Evolutionary conservation across 1,139 yeast genomes (phyloP), one percentile per base, ranked within the genome.

Genomic region (Debaryomyces sp.): DNA sequence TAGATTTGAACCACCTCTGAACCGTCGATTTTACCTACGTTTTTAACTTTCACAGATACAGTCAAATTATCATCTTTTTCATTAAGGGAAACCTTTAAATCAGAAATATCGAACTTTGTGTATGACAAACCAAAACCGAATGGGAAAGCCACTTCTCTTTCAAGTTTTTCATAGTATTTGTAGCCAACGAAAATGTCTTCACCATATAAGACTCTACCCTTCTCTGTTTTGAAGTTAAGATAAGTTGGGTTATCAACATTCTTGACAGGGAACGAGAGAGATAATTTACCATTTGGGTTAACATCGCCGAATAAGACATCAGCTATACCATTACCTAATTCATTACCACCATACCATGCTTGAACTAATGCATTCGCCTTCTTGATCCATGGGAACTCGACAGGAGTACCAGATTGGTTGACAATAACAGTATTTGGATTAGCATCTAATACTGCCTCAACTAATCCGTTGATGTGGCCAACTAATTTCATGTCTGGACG

Each of bases 391-490:
- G 85, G 84, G 74, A 84, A 69, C 30, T 78, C 70, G 24, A 83
- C 86, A 1, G 89, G 87, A 10, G 85, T 73, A 45, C 88, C 88
- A 2, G 84, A 75, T 61, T 82, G 87, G 63, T 80, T 77, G 24
- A 82, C 85, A 41, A 82, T 68, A 23, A 81, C 75, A 6, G 78
- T 73, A 57, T 81, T 78, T 37, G 76, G 73, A 56, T 81, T 82
- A 39, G 70, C 85, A 42, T 67, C 68, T 32, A 71, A 49, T 13
- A 83, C 75, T 34, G 72, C 80, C 26, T 60, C 64, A 24, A 82
- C 71, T 49, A 83, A 67, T 41, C 72, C 68, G 52, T 81, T 74
- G 39, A 81, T 76, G 47, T 66, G 61, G 10, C 78, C 78, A 39
- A 88, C 87, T 27, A 81, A 57, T 7, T 58, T 62, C 69, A 67